Evolutionary conservation across 805 yeast genomes (phyloP).

Genomic region (Yarrowia sp.): DNA sequence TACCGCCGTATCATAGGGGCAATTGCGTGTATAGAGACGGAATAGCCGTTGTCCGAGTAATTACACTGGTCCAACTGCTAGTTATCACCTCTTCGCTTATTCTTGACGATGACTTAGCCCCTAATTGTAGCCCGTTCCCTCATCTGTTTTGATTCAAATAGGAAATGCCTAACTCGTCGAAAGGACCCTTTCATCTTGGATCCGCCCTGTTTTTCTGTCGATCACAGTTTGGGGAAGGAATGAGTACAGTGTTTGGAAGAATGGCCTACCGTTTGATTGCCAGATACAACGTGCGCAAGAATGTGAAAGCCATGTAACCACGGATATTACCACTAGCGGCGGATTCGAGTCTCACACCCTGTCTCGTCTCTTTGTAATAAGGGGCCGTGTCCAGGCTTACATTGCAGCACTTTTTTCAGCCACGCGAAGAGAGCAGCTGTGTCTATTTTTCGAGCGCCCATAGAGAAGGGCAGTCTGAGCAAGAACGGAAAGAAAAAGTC

Average conservation of each 20-base stretch:
- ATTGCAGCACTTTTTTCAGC: conserved; percentile 8
- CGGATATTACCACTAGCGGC: neutral
- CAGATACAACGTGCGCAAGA: neutral
- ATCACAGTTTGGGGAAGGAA: neutral
- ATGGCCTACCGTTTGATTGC: neutral
- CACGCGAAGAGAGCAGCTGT: conserved; percentile 12
- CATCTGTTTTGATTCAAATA: conserved; percentile 15
- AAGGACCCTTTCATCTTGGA: conserved; percentile 1
- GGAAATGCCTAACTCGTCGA: conserved; percentile 11
- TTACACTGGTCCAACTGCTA: neutral
- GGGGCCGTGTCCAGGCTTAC: conserved; percentile 12
- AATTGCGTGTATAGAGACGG: too few species aligned
- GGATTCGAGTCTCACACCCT: too few species aligned
- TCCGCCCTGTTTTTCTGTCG: conserved; percentile 7
- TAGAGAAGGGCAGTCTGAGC: neutral
- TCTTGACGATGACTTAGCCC: too few species aligned
- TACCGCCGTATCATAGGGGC: conserved; percentile 1
- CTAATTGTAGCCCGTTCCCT: neutral
- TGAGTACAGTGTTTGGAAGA: neutral
- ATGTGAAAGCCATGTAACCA: too few species aligned
- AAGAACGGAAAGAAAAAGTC: neutral
- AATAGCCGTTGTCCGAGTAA: neutral
- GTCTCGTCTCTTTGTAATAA: neutral
- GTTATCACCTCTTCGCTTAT: neutral
- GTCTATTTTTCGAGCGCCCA: too few species aligned